These are phyloP conservation scores for Asclepias syriaca DNA, from an alignment of 257 asterid genomes.

Conservation along the genomic window DNA sequence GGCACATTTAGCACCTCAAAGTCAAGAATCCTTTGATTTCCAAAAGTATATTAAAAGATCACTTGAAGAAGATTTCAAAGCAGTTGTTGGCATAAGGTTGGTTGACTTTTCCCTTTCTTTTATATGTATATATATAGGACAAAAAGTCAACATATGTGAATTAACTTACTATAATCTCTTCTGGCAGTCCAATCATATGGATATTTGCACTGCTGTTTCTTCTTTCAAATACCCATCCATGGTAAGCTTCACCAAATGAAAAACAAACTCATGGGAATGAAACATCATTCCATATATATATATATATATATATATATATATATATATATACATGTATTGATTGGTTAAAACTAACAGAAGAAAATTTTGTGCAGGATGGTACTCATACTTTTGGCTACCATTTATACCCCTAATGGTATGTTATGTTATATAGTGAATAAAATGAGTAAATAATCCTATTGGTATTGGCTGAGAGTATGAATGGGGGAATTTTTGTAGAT, in stretches of 20 bases:
- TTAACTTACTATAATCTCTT: neutral
- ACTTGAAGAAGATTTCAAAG: slow-evolving; percentile 87
- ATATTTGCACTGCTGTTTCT: slow-evolving; percentile 64
- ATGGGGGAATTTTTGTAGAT: slow-evolving; percentile 33
- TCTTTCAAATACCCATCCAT: slow-evolving; percentile 76
- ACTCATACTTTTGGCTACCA: slow-evolving; percentile 85
- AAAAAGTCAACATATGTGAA: no score
- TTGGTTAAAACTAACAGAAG: neutral
- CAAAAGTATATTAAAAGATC: slow-evolving; percentile 83
- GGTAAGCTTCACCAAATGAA: slow-evolving; percentile 31
- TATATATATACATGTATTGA: no score
- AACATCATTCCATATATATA: no score
- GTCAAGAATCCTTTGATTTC: slow-evolving; percentile 60
- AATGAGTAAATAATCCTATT: neutral
- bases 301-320: no score
- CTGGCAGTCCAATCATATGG: slow-evolving; percentile 82
- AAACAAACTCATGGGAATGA: no score
- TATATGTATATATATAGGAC: neutral
- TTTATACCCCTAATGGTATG: slow-evolving; percentile 78
- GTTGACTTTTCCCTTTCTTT: neutral
- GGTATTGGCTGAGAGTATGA: neutral
- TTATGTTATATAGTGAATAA: neutral
- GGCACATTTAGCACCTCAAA: slow-evolving; percentile 94
- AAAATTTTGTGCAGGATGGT: slow-evolving; percentile 49
- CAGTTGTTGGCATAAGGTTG: slow-evolving; percentile 87